These are phyloP conservation scores for Corymbia citriodora DNA, from an alignment of 441 rosid species.

Conservation along the genomic window DNA sequence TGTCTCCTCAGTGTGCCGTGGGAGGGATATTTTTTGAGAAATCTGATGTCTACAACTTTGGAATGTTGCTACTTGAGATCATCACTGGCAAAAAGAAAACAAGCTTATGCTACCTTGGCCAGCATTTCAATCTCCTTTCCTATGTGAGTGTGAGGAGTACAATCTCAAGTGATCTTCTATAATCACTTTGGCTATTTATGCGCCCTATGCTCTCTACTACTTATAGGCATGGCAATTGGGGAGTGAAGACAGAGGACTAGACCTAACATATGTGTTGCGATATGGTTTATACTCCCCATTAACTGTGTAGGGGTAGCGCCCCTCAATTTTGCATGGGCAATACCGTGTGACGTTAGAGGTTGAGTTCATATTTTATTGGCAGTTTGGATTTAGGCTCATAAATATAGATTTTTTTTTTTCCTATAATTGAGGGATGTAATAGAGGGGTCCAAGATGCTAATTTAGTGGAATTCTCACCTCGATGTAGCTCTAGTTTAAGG, in stretches of 20 bases:
- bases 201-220: not conserved
- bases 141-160: not conserved
- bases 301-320: too few relatives aligned
- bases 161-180: not conserved
- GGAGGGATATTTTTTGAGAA: not conserved
- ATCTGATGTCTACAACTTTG: not conserved
- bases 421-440: too few relatives aligned
- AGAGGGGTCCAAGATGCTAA: too few relatives aligned
- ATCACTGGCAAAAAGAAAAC: not conserved
- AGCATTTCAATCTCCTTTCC: not conserved
- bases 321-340: too few relatives aligned
- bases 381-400: too few relatives aligned
- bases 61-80: not conserved
- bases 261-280: not conserved
- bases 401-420: too few relatives aligned
- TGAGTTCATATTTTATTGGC: too few relatives aligned
- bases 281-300: too few relatives aligned
- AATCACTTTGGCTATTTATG: not conserved
- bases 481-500: too few relatives aligned
- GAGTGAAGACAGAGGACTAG: not conserved
- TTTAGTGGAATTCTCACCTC: too few relatives aligned
- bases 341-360: too few relatives aligned
- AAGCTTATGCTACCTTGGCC: not conserved
- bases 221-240: not conserved
- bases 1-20: not conserved